Base-by-base conservation (phyloP, 2,329 filamentous ascomycete genomes). In the Microsporum audouinii region DNA sequence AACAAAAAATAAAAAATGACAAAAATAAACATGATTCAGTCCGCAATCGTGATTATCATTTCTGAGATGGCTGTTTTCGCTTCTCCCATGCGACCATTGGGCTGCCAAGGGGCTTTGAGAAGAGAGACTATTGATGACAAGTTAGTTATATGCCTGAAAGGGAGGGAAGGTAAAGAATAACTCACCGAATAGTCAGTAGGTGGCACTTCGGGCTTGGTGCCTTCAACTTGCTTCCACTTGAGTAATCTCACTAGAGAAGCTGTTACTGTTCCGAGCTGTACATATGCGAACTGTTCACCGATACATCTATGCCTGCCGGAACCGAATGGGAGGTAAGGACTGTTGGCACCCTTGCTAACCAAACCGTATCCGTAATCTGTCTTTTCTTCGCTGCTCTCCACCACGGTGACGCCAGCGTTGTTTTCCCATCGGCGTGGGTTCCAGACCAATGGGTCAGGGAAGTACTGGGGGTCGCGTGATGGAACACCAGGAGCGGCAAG, bases 361-460 rank as follows among this genome's bases (percentile, higher is more conserved):
- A 95, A 79, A 64, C 92, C 92, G 74, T 95, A 96, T 38, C 92
- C 92, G 72, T 96, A 96, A 73, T 96, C 92, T 63, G 92, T 83
- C 77, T 89, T 90, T 77, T 87, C 88, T 70, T 87, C 68, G 29
- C 84, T 83, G 23, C 77, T 75, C 57, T 76, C 77, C 27, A 71
- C 65, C 61, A 72, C 75, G 63, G 76, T 61, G 67, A 79, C 58
- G 79, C 81, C 31, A 79, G 77, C 47, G 61, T 82, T 84, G 64
- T 83, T 80, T 67, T 90, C 85, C 92, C 92, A 97, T 61, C 92
- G 87, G 76, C 94, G 89, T 57, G 92, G 92, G 71, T 96, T 87
- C 91, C 92, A 97, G 59, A 82, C 73, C 27, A 87, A 76, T 5
- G 91, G 88, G 67, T 95, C 83, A 23, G 90, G 88, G 80, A 97